These are phyloP conservation scores for Avicennia marina DNA, from an alignment of 257 asterid species.

Conservation along the genomic window DNA sequence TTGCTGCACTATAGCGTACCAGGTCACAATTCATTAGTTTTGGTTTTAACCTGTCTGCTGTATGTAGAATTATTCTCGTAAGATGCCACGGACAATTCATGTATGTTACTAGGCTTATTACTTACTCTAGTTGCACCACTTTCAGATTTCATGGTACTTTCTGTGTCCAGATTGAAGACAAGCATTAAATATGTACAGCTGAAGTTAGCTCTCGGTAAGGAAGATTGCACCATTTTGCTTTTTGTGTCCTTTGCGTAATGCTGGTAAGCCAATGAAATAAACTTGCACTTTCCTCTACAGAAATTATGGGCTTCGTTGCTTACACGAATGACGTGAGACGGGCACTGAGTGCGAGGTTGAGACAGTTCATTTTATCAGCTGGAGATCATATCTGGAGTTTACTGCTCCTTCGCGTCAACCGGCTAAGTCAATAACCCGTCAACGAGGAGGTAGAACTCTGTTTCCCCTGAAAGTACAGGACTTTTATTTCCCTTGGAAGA, in stretches of 20 bases:
- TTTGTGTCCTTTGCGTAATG: too few species aligned
- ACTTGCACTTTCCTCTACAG: conserved; percentile 27
- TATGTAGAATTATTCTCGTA: too few species aligned
- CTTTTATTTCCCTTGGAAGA: too few species aligned
- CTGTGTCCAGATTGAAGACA: conserved; percentile 36
- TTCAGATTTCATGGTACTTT: conserved; percentile 38
- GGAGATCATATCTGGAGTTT: conserved; percentile 21
- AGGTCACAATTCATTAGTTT: too few species aligned
- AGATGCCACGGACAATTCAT: too few species aligned
- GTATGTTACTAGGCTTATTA: too few species aligned
- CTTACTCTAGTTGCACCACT: conserved; percentile 2
- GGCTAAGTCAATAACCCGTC: too few species aligned
- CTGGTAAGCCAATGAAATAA: not conserved
- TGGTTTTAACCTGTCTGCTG: too few species aligned
- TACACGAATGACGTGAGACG: conserved; percentile 28
- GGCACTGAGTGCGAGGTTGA: conserved; percentile 15
- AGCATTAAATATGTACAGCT: conserved; percentile 45
- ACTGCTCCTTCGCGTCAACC: not conserved
- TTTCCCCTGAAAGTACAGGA: too few species aligned
- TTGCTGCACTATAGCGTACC: too few species aligned
- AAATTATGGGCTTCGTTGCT: conserved; percentile 33
- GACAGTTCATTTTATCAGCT: conserved; percentile 23
- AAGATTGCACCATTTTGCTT: not conserved
- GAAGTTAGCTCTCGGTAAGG: conserved; percentile 59
- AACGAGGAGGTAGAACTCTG: too few species aligned